Percentiles rank a stretch among this genome's conserved stretches.
phyloP scores from a whole-genome alignment of 1,284 basidiomycete genomes.

The Fomitiporia mediterranea region DNA sequence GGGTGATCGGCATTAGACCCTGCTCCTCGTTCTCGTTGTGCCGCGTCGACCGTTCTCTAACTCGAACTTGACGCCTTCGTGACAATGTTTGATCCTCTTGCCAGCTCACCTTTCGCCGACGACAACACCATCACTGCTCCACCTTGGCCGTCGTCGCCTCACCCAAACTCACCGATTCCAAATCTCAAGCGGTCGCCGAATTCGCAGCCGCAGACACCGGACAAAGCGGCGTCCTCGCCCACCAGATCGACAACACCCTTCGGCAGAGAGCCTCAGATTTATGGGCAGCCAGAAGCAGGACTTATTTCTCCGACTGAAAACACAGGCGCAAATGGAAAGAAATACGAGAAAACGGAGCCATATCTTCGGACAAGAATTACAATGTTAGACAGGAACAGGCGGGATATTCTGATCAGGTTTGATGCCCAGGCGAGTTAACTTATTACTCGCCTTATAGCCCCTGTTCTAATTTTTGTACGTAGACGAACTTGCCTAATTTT shows the following conservation, averaged over 20 bases:
- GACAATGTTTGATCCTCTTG: constrained; percentile 38
- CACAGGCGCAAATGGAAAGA: constrained; percentile 58
- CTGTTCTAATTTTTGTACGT: constrained; percentile 1
- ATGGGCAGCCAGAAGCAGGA: constrained; percentile 75
- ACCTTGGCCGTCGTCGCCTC: constrained; percentile 42
- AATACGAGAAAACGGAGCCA: constrained; percentile 70
- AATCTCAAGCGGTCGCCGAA: constrained; percentile 35
- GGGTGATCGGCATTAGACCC: not conserved
- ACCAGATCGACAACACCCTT: constrained; percentile 49
- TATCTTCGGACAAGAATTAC: constrained; percentile 86
- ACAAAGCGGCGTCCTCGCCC: constrained; percentile 9
- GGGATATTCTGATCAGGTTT: constrained; percentile 87
- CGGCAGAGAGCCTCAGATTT: constrained; percentile 76
- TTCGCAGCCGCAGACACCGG: constrained; percentile 43
- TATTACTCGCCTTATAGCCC: not conserved
- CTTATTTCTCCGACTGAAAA: constrained; percentile 69
- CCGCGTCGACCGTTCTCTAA: not conserved
- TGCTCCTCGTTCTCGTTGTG: not conserved
- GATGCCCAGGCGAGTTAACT: constrained; percentile 73
- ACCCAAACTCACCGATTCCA: constrained; percentile 36
- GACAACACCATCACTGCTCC: constrained; percentile 30
- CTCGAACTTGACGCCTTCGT: not conserved
- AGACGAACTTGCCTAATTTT: constrained; percentile 93
- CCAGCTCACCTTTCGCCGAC: constrained; percentile 26
- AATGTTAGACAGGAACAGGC: constrained; percentile 85